A percentile compares a stretch with the other conserved stretches of the same genome.
Conservation (phyloP, 495 filamentous ascomycete species). For the Durotheca rogersii region DNA sequence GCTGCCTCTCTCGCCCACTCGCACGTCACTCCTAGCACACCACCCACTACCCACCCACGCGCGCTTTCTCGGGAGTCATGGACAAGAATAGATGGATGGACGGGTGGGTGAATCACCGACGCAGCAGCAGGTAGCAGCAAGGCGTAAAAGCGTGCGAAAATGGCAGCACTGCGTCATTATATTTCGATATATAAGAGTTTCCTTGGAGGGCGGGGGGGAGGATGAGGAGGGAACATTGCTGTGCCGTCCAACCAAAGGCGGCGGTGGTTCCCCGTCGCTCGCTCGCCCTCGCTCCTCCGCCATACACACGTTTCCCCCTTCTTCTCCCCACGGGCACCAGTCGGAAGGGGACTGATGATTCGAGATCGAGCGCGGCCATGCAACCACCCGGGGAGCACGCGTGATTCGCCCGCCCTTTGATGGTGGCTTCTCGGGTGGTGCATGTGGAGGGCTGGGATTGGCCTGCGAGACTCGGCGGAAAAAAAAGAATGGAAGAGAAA, state of each 20-base stretch:
- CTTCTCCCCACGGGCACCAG: neutral
- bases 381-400: conserved; percentile 22
- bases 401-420: conserved; percentile 15
- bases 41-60: conserved; percentile 4
- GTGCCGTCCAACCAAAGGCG: too few species aligned
- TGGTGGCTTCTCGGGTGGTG: conserved; percentile 7
- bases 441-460: conserved; percentile 31
- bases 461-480: conserved; percentile 26
- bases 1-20: conserved; percentile 3
- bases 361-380: conserved; percentile 27
- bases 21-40: too few species aligned
- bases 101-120: conserved; percentile 1
- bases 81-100: conserved; percentile 6
- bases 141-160: neutral
- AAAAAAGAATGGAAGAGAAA: conserved; percentile 5
- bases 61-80: too few species aligned
- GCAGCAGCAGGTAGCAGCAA: neutral
- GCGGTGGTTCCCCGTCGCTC: too few species aligned
- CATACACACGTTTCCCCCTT: too few species aligned
- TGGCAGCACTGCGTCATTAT: neutral
- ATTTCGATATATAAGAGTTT: neutral
- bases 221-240: conserved; percentile 17
- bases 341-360: conserved; percentile 21
- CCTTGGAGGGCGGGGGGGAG: too few species aligned
- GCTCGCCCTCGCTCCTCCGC: too few species aligned